phyloP scores from a whole-genome alignment of 768 basidiomycete species.

The Phylloporus sp. region DNA sequence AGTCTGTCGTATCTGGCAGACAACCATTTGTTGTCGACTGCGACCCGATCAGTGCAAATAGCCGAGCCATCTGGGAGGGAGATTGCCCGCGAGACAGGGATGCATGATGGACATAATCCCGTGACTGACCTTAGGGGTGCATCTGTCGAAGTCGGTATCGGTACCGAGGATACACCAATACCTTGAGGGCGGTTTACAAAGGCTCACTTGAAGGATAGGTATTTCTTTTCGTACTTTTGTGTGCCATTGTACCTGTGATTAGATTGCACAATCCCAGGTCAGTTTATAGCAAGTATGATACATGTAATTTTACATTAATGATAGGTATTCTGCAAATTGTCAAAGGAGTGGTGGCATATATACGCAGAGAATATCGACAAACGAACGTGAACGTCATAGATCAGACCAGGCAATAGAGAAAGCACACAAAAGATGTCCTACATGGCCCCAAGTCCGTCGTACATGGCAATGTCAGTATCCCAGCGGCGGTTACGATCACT shows the following conservation, averaged over 20 bases:
- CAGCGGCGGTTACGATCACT: constrained; percentile 21
- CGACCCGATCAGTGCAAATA: constrained; percentile 1
- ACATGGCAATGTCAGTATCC: constrained; percentile 31
- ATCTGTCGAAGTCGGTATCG: neutral
- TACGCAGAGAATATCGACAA: constrained; percentile 14
- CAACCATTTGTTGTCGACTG: constrained; percentile 36
- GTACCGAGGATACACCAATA: constrained; percentile 1
- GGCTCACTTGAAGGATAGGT: neutral
- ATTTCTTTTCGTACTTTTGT: neutral
- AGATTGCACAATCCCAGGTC: constrained; percentile 1
- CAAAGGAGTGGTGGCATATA: constrained; percentile 13
- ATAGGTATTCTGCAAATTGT: constrained; percentile 16
- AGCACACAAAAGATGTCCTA: constrained; percentile 14
- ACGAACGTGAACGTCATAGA: constrained; percentile 12
- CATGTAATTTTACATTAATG: constrained; percentile 30
- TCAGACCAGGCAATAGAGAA: constrained; percentile 11
- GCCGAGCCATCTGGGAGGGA: constrained; percentile 2
- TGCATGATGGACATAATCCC: neutral
- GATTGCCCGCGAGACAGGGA: neutral
- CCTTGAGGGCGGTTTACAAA: neutral
- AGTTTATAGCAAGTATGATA: constrained; percentile 19
- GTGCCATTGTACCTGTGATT: neutral
- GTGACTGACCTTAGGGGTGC: neutral
- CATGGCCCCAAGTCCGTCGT: constrained; percentile 25
- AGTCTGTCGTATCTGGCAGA: constrained; percentile 25